These are phyloP conservation scores for Penicillium sp. DNA, from an alignment of 2,329 filamentous ascomycete species.

Conservation along the genomic window DNA sequence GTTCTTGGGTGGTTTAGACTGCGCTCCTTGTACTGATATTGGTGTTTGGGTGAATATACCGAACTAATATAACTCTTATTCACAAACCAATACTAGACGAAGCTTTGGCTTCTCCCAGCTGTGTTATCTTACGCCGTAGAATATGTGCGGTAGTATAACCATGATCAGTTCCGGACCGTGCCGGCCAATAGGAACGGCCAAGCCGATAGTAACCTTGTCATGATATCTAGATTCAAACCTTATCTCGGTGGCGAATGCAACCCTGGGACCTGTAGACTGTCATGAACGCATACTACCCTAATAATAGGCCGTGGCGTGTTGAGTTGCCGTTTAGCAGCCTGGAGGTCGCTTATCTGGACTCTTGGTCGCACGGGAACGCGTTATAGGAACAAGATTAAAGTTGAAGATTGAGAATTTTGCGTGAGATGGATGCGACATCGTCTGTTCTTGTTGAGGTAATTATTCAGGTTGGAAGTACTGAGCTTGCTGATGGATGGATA, in stretches of 20 bases:
- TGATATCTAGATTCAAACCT: conserved; percentile 24
- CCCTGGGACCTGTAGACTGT: conserved; percentile 4
- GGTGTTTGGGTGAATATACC: conserved; percentile 17
- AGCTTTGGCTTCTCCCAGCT: neutral
- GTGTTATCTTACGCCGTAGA: neutral
- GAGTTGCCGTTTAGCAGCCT: neutral
- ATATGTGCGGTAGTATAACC: neutral
- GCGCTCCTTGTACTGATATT: conserved; percentile 10
- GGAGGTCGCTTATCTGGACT: neutral
- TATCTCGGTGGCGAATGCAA: conserved; percentile 25
- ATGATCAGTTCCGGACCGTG: neutral
- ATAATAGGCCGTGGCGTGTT: conserved; percentile 16
- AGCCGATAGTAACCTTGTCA: neutral
- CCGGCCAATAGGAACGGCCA: neutral
- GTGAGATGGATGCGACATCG: conserved; percentile 8
- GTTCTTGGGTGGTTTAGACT: conserved; percentile 22
- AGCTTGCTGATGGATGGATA: neutral
- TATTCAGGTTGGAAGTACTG: neutral
- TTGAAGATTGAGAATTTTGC: conserved; percentile 7
- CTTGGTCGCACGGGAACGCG: conserved; percentile 2
- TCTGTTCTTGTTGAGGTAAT: neutral
- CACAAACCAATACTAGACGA: conserved; percentile 14
- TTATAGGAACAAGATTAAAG: conserved; percentile 14
- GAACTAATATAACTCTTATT: conserved; percentile 29
- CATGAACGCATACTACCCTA: conserved; percentile 13